Conservation (phyloP, 2,329 filamentous ascomycete genomes). For the Paracorniculantispora psalliotae region DNA sequence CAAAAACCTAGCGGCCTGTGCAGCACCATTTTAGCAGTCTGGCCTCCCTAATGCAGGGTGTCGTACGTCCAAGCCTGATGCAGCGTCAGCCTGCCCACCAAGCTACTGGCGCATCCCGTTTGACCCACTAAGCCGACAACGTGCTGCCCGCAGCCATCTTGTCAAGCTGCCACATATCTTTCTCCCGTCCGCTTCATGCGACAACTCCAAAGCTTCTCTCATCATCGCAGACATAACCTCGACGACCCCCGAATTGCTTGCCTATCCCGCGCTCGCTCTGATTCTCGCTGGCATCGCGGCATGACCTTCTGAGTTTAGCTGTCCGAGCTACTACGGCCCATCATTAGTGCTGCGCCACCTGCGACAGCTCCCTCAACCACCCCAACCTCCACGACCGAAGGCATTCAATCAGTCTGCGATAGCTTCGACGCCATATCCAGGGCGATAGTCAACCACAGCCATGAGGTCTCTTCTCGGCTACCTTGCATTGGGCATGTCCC, state of each 20-base stretch:
- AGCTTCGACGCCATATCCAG: background rate
- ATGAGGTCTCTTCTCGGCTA: conserved; percentile 54
- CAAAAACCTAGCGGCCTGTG: background rate
- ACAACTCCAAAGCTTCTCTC: background rate
- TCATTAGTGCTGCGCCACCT: background rate
- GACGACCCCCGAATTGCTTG: background rate
- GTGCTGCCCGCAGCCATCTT: background rate
- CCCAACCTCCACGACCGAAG: conserved; percentile 7
- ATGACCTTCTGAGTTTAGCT: conserved; percentile 6
- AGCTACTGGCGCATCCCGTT: conserved; percentile 1
- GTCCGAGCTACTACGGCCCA: background rate
- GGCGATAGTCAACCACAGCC: conserved; percentile 19
- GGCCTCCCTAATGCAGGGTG: background rate
- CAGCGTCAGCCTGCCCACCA: background rate
- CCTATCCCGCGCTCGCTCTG: background rate
- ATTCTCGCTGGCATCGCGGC: background rate
- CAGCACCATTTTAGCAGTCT: background rate
- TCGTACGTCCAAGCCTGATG: background rate
- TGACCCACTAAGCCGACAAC: conserved; percentile 9
- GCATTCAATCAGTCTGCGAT: background rate
- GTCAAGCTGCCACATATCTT: conserved; percentile 10
- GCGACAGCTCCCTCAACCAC: background rate
- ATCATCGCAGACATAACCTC: background rate
- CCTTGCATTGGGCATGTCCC: conserved; percentile 49
- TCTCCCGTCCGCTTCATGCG: conserved; percentile 2